phyloP scores from a whole-genome alignment of 768 basidiomycete genomes.

The Boletellus ananas region DNA sequence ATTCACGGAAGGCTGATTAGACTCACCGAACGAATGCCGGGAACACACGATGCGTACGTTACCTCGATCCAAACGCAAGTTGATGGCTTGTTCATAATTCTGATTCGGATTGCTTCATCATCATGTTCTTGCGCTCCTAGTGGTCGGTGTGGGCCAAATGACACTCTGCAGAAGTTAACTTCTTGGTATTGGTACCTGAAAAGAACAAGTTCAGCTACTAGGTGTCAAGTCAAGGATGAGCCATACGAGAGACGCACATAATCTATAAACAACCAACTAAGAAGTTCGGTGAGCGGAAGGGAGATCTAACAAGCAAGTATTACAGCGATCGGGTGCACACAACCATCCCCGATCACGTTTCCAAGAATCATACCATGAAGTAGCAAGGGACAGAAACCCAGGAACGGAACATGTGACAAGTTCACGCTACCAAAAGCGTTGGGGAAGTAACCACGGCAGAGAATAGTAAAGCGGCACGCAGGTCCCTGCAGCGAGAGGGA shows the following conservation, averaged over 20 bases:
- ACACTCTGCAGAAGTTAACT: constrained; percentile 48
- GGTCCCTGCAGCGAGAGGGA: too few relatives aligned
- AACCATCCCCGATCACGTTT: constrained; percentile 58
- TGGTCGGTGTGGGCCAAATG: constrained; percentile 48
- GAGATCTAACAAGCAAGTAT: too few relatives aligned
- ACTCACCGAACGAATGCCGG: too few relatives aligned
- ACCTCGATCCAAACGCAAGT: too few relatives aligned
- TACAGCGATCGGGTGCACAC: too few relatives aligned
- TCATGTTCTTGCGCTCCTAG: too few relatives aligned
- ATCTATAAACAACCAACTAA: constrained; percentile 58
- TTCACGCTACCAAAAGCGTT: constrained; percentile 65
- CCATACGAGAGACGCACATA: constrained; percentile 39
- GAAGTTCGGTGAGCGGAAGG: background rate
- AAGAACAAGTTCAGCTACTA: background rate
- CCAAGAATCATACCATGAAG: constrained; percentile 41
- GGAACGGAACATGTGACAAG: background rate
- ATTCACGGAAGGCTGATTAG: too few relatives aligned
- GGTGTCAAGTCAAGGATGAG: background rate
- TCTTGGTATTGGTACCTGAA: constrained; percentile 47
- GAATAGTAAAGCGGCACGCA: too few relatives aligned
- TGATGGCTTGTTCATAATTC: too few relatives aligned
- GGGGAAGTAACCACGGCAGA: constrained; percentile 31
- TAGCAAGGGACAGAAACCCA: background rate
- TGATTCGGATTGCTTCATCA: too few relatives aligned
- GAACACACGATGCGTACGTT: too few relatives aligned